Conservation (phyloP, 2,329 filamentous ascomycete species). For the Thielaviopsis punctulata region DNA sequence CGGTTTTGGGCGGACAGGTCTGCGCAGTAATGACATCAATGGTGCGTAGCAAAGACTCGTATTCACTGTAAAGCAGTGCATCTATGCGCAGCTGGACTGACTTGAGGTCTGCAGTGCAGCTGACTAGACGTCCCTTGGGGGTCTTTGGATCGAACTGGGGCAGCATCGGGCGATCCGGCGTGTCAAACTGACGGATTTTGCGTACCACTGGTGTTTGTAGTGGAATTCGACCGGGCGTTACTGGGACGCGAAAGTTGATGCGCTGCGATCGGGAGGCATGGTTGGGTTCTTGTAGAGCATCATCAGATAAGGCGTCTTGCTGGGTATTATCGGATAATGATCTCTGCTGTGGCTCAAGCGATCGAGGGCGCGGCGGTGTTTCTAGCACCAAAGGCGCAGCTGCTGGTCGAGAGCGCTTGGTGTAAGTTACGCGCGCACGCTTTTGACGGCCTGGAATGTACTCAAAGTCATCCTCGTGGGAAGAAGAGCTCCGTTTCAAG, state of each 20-base stretch:
- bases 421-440: slow-evolving; percentile 3
- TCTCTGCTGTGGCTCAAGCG: too few species aligned
- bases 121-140: background rate
- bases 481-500: background rate
- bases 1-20: background rate
- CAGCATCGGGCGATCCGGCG: background rate
- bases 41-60: slow-evolving; percentile 8
- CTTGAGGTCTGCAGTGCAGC: background rate
- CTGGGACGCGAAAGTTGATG: slow-evolving; percentile 5
- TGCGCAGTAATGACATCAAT: slow-evolving; percentile 2
- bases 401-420: background rate
- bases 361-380: background rate
- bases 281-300: background rate
- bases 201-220: slow-evolving; percentile 18
- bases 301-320: too few species aligned
- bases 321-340: too few species aligned
- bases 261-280: background rate
- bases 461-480: background rate
- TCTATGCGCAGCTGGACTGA: background rate
- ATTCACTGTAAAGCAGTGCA: slow-evolving; percentile 6
- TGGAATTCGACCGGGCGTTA: slow-evolving; percentile 14
- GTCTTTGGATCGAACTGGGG: background rate
- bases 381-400: background rate
- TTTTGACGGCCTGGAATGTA: background rate
- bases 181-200: slow-evolving; percentile 15